Conservation (phyloP, 345 rosid species). For the Salix caprea region DNA sequence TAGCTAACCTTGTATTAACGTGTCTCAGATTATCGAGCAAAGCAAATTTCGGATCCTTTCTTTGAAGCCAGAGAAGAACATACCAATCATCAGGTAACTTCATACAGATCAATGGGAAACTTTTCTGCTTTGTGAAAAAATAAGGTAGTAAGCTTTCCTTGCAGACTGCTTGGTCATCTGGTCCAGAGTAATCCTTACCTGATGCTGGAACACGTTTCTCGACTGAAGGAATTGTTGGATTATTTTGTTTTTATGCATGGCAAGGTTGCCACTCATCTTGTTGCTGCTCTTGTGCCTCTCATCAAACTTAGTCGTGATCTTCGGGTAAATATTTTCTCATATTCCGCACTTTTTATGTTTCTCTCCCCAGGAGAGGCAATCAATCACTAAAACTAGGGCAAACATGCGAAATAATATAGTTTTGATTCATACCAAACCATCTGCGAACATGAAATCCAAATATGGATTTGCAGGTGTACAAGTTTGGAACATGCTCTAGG, state of each 20-base stretch:
- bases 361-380: background rate
- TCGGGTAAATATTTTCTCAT: constrained; percentile 42
- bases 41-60: constrained; percentile 74
- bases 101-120: background rate
- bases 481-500: background rate
- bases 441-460: background rate
- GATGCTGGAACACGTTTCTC: constrained; percentile 61
- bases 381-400: background rate
- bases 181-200: constrained; percentile 53
- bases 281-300: constrained; percentile 64
- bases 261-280: constrained; percentile 52
- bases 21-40: constrained; percentile 75
- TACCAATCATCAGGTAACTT: constrained; percentile 53
- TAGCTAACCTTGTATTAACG: background rate
- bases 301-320: constrained; percentile 61
- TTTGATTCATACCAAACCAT: constrained; percentile 1
- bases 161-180: constrained; percentile 61
- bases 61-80: constrained; percentile 58
- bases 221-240: constrained; percentile 79
- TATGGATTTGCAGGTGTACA: background rate
- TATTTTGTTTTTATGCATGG: constrained; percentile 66
- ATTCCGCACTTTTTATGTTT: background rate
- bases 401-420: background rate
- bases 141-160: constrained; percentile 18
- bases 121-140: background rate